Percentiles rank a stretch among this genome's conserved stretches.
Conservation (phyloP, 768 basidiomycete genomes). For the Pilatotrama ljubarskyi region DNA sequence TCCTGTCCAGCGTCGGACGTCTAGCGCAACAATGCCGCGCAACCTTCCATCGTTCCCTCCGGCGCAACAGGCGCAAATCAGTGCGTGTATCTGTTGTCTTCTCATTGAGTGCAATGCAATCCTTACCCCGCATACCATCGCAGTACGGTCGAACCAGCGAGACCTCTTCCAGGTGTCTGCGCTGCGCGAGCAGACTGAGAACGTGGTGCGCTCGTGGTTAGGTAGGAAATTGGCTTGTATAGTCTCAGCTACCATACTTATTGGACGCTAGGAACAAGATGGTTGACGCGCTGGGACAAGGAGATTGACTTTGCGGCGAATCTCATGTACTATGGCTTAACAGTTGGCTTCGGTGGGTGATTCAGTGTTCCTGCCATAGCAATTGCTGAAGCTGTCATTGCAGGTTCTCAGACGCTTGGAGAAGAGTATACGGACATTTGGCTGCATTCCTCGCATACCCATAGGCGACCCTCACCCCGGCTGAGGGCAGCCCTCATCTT, state of each 20-base stretch:
- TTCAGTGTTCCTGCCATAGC: not conserved
- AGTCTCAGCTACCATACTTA: constrained; percentile 12
- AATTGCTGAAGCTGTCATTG: not conserved
- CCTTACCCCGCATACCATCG: not conserved
- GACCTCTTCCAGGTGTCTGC: constrained; percentile 77
- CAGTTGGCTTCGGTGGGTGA: constrained; percentile 66
- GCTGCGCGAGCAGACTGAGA: constrained; percentile 74
- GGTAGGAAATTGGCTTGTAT: constrained; percentile 43
- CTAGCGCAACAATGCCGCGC: constrained; percentile 21
- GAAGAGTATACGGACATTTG: constrained; percentile 90
- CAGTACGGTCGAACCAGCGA: constrained; percentile 84
- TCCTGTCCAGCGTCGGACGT: constrained; percentile 11
- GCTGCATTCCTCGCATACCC: constrained; percentile 54
- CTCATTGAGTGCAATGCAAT: not conserved
- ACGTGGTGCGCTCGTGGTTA: constrained; percentile 72
- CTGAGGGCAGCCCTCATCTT: constrained; percentile 58
- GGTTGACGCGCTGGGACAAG: constrained; percentile 78
- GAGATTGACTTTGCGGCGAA: constrained; percentile 73
- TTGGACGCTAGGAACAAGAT: constrained; percentile 62
- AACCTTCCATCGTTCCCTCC: constrained; percentile 56
- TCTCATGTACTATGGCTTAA: constrained; percentile 71
- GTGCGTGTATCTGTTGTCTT: constrained; percentile 46
- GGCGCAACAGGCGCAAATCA: constrained; percentile 86
- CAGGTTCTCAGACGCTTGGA: constrained; percentile 82
- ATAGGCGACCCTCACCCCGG: constrained; percentile 45